Conservation (phyloP, 1,284 basidiomycete genomes). For the Rhodofomes roseus region DNA sequence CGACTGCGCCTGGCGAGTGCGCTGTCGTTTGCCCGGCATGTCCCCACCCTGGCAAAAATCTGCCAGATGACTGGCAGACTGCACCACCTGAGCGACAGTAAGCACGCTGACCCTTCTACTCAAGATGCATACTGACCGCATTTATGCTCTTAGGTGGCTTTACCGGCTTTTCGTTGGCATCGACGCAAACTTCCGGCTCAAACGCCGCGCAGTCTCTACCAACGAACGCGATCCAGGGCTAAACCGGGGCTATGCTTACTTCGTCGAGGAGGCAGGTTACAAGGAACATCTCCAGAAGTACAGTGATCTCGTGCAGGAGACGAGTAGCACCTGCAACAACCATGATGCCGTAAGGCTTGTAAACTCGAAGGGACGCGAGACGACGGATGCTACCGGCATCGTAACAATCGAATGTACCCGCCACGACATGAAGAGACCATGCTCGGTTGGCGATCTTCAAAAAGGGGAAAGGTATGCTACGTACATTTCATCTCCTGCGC, state of each 20-base stretch:
- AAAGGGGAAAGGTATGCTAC: constrained; percentile 21
- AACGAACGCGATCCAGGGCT: constrained; percentile 22
- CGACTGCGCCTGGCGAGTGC: too few relatives aligned
- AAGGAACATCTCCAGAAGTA: not conserved
- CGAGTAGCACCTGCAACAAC: constrained; percentile 8
- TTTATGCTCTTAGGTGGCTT: too few relatives aligned
- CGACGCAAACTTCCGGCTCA: constrained; percentile 3
- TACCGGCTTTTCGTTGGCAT: too few relatives aligned
- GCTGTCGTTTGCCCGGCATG: too few relatives aligned
- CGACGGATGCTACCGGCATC: constrained; percentile 5
- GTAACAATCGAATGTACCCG: constrained; percentile 10
- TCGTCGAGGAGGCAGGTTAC: constrained; percentile 23
- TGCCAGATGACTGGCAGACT: too few relatives aligned
- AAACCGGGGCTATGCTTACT: constrained; percentile 23
- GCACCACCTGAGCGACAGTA: too few relatives aligned
- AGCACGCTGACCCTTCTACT: too few relatives aligned
- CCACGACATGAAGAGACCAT: constrained; percentile 21
- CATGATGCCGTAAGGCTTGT: constrained; percentile 10
- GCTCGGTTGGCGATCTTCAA: constrained; percentile 23
- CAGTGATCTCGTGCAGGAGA: not conserved
- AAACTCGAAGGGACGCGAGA: not conserved
- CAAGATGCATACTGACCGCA: too few relatives aligned
- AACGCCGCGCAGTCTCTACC: constrained; percentile 16
- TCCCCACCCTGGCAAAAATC: too few relatives aligned
- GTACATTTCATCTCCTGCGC: too few relatives aligned